These are phyloP conservation scores for Globisporangium splendens DNA, from an alignment of 352 stramenopile genomes.

Conservation along the genomic window DNA sequence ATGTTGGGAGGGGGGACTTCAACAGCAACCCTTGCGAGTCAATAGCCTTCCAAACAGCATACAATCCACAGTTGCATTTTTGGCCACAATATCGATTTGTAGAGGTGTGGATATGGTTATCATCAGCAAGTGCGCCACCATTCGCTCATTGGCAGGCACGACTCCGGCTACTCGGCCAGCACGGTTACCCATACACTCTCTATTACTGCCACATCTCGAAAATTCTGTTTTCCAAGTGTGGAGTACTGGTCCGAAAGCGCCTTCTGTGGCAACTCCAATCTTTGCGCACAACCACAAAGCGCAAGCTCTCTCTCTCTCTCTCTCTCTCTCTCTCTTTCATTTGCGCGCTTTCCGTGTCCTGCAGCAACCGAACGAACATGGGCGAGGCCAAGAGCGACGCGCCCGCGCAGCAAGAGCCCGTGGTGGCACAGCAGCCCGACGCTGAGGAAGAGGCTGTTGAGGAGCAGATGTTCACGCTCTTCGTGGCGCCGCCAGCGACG, in stretches of 20 bases:
- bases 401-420: constrained; percentile 22
- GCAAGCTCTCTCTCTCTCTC: too few relatives aligned
- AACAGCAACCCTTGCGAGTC: too few relatives aligned
- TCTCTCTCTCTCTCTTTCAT: too few relatives aligned
- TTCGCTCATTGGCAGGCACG: not conserved
- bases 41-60: too few relatives aligned
- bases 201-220: not conserved
- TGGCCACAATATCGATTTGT: not conserved
- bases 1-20: too few relatives aligned
- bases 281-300: not conserved
- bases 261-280: not conserved
- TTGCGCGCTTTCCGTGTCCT: too few relatives aligned
- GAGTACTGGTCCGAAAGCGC: not conserved
- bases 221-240: not conserved
- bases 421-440: constrained; percentile 1
- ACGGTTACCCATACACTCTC: not conserved
- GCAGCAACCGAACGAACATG: too few relatives aligned
- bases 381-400: constrained; percentile 24
- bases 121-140: not conserved
- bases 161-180: not conserved
- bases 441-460: constrained; percentile 20
- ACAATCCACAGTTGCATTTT: not conserved
- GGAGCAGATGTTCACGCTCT: constrained; percentile 49
- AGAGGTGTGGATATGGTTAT: not conserved
- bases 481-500: constrained; percentile 43